Evolutionary conservation across 2,329 filamentous ascomycete genomes (phyloP).

Genomic region (Sporothrix schenckii): DNA sequence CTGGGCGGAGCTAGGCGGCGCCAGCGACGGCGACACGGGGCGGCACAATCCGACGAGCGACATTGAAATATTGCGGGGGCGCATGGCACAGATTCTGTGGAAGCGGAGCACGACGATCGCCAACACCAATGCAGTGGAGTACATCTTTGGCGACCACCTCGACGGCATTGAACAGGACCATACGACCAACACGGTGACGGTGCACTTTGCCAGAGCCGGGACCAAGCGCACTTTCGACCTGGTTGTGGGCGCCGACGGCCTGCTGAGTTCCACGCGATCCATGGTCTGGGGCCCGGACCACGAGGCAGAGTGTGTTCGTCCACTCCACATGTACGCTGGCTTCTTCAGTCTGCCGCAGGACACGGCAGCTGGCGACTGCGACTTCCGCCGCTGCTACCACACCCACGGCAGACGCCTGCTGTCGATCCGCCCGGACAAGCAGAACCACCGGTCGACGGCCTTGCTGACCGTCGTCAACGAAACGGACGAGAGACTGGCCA

Average conservation of each 20-base stretch:
- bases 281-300: slow-evolving; percentile 42
- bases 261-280: slow-evolving; percentile 53
- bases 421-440: slow-evolving; percentile 46
- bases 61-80: slow-evolving; percentile 45
- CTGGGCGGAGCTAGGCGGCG: slow-evolving; percentile 40
- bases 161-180: slow-evolving; percentile 32
- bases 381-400: slow-evolving; percentile 44
- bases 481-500: slow-evolving; percentile 35
- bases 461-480: slow-evolving; percentile 31
- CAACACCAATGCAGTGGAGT: slow-evolving; percentile 39
- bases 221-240: slow-evolving; percentile 51
- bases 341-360: slow-evolving; percentile 48
- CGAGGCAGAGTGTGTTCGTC: slow-evolving; percentile 39
- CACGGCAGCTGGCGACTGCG: slow-evolving; percentile 37
- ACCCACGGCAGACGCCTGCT: slow-evolving; percentile 45
- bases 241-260: slow-evolving; percentile 59
- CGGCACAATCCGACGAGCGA: slow-evolving; percentile 44
- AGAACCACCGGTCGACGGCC: slow-evolving; percentile 27
- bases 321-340: slow-evolving; percentile 43
- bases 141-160: slow-evolving; percentile 39
- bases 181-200: slow-evolving; percentile 39
- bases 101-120: slow-evolving; percentile 4
- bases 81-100: slow-evolving; percentile 43
- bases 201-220: slow-evolving; percentile 50
- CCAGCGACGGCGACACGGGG: slow-evolving; percentile 39